Percentiles rank a stretch among this genome's conserved stretches.
Evolutionary conservation across 2,329 filamentous ascomycete species (phyloP).

Genomic region (Fusarium nelsonii): DNA sequence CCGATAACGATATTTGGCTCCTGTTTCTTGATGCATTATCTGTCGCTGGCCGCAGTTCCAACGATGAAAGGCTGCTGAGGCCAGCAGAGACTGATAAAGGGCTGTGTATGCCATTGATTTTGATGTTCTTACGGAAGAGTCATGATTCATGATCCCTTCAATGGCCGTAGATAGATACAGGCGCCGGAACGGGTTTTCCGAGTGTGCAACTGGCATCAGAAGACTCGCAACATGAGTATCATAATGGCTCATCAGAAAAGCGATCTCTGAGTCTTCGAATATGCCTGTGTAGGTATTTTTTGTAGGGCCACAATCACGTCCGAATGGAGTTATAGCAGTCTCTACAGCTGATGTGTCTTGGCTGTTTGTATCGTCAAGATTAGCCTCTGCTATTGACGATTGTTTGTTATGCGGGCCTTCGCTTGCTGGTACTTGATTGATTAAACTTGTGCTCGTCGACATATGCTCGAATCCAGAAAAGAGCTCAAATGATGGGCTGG

Average conservation of each 20-base stretch:
- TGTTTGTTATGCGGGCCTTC: neutral
- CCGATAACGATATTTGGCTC: neutral
- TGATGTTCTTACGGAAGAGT: neutral
- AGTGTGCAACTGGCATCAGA: neutral
- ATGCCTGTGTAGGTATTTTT: neutral
- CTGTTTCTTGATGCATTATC: neutral
- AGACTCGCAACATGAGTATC: slow-evolving; percentile 1
- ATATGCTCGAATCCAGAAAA: neutral
- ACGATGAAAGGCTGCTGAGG: neutral
- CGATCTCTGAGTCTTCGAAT: neutral
- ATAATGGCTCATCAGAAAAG: slow-evolving; percentile 1
- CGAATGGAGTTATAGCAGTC: neutral
- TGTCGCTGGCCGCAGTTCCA: slow-evolving; percentile 1
- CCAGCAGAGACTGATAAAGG: slow-evolving; percentile 3
- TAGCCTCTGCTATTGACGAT: neutral
- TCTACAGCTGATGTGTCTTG: neutral
- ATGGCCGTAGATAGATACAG: slow-evolving; percentile 3
- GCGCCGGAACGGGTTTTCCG: neutral
- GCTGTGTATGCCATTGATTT: neutral
- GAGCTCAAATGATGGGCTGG: neutral
- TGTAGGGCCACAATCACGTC: neutral
- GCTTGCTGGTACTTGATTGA: neutral
- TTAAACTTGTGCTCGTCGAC: neutral
- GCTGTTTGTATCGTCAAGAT: neutral
- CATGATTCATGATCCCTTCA: neutral